Conservation (phyloP, 148 eudicot species). For the Rhododendron molle region DNA sequence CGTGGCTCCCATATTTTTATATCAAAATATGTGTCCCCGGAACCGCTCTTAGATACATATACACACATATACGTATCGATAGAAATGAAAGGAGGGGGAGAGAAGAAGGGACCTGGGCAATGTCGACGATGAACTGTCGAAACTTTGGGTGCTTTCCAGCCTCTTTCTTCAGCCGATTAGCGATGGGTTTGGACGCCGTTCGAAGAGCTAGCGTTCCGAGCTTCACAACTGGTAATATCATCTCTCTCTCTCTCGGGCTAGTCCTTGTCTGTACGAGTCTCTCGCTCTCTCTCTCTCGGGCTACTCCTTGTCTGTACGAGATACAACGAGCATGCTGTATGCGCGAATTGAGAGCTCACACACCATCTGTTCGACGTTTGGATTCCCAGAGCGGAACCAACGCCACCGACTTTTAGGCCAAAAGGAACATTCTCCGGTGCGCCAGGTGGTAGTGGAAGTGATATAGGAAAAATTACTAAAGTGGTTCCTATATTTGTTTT, state of each 20-base stretch:
- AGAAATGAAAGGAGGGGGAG: neutral
- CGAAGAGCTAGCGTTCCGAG: slow-evolving; percentile 68
- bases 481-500: too few relatives aligned
- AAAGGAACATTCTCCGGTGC: neutral
- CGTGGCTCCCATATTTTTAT: too few relatives aligned
- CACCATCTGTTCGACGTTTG: slow-evolving; percentile 1
- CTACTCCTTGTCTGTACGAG: neutral
- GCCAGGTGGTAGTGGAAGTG: too few relatives aligned
- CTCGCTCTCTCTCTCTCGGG: neutral
- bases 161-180: slow-evolving; percentile 61
- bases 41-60: neutral
- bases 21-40: neutral
- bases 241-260: slow-evolving; percentile 15
- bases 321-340: neutral
- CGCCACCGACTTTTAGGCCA: neutral
- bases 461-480: too few relatives aligned
- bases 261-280: too few relatives aligned
- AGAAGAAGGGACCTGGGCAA: slow-evolving; percentile 63
- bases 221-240: slow-evolving; percentile 71
- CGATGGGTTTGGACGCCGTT: slow-evolving; percentile 75
- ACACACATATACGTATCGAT: too few relatives aligned
- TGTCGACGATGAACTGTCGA: slow-evolving; percentile 56
- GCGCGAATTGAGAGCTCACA: neutral
- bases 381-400: neutral
- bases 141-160: slow-evolving; percentile 66